phyloP scores from a whole-genome alignment of 129 eudicot genomes.

The Calendula officinalis region DNA sequence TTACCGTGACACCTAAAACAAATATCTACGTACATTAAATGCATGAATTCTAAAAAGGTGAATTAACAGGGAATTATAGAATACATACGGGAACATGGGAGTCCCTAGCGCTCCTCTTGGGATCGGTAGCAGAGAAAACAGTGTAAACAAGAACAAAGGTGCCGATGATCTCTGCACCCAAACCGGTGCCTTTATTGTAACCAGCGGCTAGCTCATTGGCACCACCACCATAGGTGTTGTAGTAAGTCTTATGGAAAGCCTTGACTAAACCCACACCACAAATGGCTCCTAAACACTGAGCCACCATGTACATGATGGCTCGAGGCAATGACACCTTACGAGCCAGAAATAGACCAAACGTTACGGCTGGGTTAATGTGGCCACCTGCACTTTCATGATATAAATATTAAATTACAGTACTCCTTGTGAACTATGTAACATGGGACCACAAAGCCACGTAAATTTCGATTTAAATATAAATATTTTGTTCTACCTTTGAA shows the following conservation, averaged over 20 bases:
- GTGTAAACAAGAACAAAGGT: constrained; percentile 76
- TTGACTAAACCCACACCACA: constrained; percentile 70
- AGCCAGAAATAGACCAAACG: constrained; percentile 64
- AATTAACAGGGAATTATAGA: background rate
- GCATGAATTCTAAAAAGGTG: too few relatives aligned
- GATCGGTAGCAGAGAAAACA: constrained; percentile 73
- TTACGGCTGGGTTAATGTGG: constrained; percentile 73
- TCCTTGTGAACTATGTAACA: too few relatives aligned
- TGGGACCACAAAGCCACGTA: too few relatives aligned
- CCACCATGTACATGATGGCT: constrained; percentile 67
- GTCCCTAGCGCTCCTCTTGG: constrained; percentile 66
- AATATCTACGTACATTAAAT: too few relatives aligned
- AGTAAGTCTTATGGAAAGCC: constrained; percentile 48
- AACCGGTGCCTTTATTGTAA: constrained; percentile 52
- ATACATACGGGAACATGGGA: constrained; percentile 68
- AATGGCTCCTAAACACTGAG: constrained; percentile 68
- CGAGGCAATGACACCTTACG: constrained; percentile 60
- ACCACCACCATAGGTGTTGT: constrained; percentile 57
- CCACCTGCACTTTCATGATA: constrained; percentile 48
- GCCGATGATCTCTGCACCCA: constrained; percentile 67
- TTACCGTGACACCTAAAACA: too few relatives aligned
- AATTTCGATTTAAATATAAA: too few relatives aligned
- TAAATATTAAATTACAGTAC: too few relatives aligned
- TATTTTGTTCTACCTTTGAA: too few relatives aligned
- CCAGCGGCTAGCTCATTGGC: constrained; percentile 50